Conservation (phyloP, 2,329 filamentous ascomycete species). For the Xylariaceae sp. region DNA sequence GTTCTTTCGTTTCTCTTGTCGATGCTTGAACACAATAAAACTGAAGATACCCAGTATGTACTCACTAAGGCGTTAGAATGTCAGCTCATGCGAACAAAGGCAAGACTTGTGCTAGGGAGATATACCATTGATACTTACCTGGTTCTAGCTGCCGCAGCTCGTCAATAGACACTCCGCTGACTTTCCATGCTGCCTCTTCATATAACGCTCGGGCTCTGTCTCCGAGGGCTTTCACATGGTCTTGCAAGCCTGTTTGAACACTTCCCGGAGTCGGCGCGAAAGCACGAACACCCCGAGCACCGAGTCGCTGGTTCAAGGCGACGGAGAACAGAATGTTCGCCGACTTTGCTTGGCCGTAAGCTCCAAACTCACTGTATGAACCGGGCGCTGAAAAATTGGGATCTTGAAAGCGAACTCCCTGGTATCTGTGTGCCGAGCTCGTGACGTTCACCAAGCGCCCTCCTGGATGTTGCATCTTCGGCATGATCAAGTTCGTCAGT, state of each 20-base stretch:
- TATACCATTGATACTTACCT: conserved; percentile 12
- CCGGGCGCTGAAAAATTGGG: conserved; percentile 26
- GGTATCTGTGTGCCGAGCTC: conserved; percentile 22
- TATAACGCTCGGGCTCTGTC: conserved; percentile 15
- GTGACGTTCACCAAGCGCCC: conserved; percentile 20
- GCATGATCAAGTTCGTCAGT: conserved; percentile 26
- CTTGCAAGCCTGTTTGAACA: conserved; percentile 26
- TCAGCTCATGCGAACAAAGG: too few relatives aligned
- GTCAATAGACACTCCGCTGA: conserved; percentile 22
- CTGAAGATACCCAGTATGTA: too few relatives aligned
- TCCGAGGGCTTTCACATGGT: conserved; percentile 13
- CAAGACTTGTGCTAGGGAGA: too few relatives aligned
- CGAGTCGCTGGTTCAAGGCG: conserved; percentile 28
- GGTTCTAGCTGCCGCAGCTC: conserved; percentile 12
- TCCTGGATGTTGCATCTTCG: conserved; percentile 19
- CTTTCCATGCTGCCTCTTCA: conserved; percentile 19
- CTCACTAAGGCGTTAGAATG: too few relatives aligned
- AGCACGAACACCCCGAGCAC: conserved; percentile 28
- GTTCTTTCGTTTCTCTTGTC: too few relatives aligned
- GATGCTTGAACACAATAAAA: too few relatives aligned
- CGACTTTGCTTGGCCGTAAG: conserved; percentile 43
- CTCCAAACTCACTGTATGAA: conserved; percentile 33
- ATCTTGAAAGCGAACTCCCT: conserved; percentile 25
- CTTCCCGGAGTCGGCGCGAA: conserved; percentile 38
- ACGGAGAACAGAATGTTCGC: conserved; percentile 42